Evolutionary conservation across 148 eudicot genomes (phyloP).

Genomic region (Pouteria glomerata): DNA sequence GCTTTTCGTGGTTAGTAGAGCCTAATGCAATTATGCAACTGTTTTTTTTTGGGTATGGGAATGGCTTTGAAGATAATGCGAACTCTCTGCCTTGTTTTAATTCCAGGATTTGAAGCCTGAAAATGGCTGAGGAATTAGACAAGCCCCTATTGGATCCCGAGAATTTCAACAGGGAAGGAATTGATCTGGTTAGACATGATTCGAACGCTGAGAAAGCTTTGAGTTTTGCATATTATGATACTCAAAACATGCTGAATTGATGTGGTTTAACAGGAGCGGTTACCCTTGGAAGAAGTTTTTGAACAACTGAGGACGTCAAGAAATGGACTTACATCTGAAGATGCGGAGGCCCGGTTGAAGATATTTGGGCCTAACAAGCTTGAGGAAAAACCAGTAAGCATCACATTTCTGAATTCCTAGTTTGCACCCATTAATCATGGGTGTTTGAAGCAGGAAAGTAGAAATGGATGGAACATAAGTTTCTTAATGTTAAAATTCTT

Average conservation of each 20-base stretch:
- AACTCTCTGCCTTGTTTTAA: slow-evolving; percentile 1
- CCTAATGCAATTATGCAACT: no score
- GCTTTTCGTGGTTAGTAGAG: neutral
- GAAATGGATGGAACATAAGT: neutral
- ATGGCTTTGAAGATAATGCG: no score
- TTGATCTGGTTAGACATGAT: slow-evolving; percentile 54
- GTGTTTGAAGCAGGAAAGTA: no score
- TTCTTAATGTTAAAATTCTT: neutral
- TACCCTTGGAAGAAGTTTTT: slow-evolving; percentile 63
- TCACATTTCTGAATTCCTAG: slow-evolving; percentile 6
- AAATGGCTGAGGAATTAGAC: slow-evolving; percentile 52
- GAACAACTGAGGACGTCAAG: slow-evolving; percentile 46
- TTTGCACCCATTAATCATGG: neutral
- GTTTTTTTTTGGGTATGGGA: no score
- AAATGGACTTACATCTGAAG: slow-evolving; percentile 47
- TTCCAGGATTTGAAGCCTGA: slow-evolving; percentile 21
- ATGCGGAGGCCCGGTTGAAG: slow-evolving; percentile 50
- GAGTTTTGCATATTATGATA: neutral
- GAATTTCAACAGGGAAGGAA: slow-evolving; percentile 49
- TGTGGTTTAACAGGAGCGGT: slow-evolving; percentile 41
- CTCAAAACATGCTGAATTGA: slow-evolving; percentile 2
- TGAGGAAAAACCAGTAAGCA: slow-evolving; percentile 61
- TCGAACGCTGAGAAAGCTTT: neutral
- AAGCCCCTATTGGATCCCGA: slow-evolving; percentile 56
- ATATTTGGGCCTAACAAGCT: slow-evolving; percentile 74